Evolutionary conservation across 306 rosid genomes (phyloP).

Genomic region (Senna siamea): DNA sequence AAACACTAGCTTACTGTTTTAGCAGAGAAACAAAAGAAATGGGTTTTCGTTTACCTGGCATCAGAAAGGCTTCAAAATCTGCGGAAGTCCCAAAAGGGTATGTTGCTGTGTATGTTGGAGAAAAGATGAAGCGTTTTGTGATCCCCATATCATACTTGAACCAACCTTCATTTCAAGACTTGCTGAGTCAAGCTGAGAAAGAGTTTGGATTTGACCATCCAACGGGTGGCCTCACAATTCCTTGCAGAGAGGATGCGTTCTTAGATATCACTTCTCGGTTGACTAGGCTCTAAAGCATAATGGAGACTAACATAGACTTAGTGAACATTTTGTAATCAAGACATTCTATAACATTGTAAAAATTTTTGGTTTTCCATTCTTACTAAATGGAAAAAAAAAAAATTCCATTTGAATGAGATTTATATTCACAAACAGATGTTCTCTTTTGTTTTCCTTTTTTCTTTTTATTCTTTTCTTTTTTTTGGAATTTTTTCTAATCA

Average conservation of each 20-base stretch:
- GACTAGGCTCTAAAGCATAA: slow-evolving; percentile 8
- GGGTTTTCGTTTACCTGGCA: slow-evolving; percentile 17
- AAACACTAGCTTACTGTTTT: not conserved
- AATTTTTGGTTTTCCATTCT: not conserved
- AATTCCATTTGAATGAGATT: not conserved
- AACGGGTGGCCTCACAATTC: slow-evolving; percentile 48
- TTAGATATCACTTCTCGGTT: slow-evolving; percentile 26
- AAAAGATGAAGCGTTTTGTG: slow-evolving; percentile 45
- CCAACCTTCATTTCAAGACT: not conserved
- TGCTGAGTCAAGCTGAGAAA: slow-evolving; percentile 17
- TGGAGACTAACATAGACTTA: not conserved
- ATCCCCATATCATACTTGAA: not conserved
- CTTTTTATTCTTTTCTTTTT: no score
- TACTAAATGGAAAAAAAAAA: not conserved
- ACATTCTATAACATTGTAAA: not conserved
- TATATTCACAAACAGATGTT: not conserved
- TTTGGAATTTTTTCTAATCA: not conserved
- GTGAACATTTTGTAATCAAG: not conserved
- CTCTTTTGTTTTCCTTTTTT: no score
- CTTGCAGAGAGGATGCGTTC: not conserved
- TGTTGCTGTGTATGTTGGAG: slow-evolving; percentile 48
- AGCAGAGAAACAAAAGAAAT: not conserved
- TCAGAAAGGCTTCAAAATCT: slow-evolving; percentile 18
- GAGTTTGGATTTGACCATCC: not conserved
- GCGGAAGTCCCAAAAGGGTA: no score